Percentiles rank a stretch among this genome's conserved stretches.
Conservation (phyloP, 2,329 filamentous ascomycete species). For the Cyphellophora attinorum region DNA sequence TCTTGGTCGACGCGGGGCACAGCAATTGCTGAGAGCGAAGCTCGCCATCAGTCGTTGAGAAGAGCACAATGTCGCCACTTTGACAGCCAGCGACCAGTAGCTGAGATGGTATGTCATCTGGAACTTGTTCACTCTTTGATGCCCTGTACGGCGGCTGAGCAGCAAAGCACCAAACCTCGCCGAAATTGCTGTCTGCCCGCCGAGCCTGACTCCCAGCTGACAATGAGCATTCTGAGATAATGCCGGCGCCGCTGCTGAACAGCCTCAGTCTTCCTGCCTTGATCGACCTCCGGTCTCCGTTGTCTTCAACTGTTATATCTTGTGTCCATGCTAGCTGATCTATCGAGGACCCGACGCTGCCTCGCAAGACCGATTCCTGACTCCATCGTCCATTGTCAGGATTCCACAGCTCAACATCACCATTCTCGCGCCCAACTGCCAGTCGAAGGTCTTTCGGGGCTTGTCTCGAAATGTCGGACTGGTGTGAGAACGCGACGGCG, state of each 20-base stretch:
- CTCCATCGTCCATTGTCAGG: constrained; percentile 67
- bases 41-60: constrained; percentile 77
- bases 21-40: constrained; percentile 71
- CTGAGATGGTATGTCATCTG: constrained; percentile 36
- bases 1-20: constrained; percentile 68
- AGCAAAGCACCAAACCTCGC: constrained; percentile 93
- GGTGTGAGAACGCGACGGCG: constrained; percentile 84
- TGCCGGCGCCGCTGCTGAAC: constrained; percentile 90
- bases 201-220: constrained; percentile 65
- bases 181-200: constrained; percentile 83
- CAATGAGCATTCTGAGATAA: constrained; percentile 92
- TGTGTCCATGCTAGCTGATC: constrained; percentile 89
- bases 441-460: constrained; percentile 57
- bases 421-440: constrained; percentile 82
- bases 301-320: constrained; percentile 59
- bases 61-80: constrained; percentile 78
- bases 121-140: constrained; percentile 22
- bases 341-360: constrained; percentile 75
- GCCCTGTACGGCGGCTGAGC: constrained; percentile 59
- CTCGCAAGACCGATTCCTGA: constrained; percentile 77
- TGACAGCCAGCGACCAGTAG: constrained; percentile 82
- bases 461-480: constrained; percentile 41
- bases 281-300: constrained; percentile 45
- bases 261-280: constrained; percentile 67
- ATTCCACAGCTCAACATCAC: constrained; percentile 95